Base-by-base conservation (phyloP, 305 asterid genomes). In the Solanum hybrid region DNA sequence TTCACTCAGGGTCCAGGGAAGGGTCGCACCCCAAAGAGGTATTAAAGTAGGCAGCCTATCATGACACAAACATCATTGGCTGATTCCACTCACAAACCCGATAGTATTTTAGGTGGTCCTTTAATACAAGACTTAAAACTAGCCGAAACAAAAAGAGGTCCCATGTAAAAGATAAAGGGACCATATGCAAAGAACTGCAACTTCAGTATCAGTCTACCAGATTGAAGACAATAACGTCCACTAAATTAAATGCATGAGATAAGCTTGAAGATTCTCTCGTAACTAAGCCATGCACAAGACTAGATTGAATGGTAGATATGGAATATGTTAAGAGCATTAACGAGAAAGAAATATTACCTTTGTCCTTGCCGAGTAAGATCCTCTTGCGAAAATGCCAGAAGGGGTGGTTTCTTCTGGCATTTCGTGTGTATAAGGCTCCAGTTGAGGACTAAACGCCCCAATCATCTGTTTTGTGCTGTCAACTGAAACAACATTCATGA, bases 341-440 rank as follows among this genome's bases (percentile, higher is more conserved):
- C 6, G 29, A 84, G 73, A 82, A 4, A 60, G n/a, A 17, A 17
- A 6, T 34, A 36, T 86, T 60, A 95, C 98, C 96, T 93, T 96
- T 56, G 98, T 88, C 94, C 91, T 93, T 26, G 98, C 97, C 6
- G 97, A 37, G 90, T 96, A 96, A 24, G 97, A 93, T 78, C 98
- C 98, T 91, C 98, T 91, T 4, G 98, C 98, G 85, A 96, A 96
- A 31, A 94, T 93, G 84, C 98, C 98, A 86, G 98, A 89, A 45
- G 98, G 98, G 79, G 98, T 96, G 4, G 94, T 92, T 56, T 96
- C 98, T 89, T 96, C 97, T 4, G 94, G 93, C 98, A 96, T 94
- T 89, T 92, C 95, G 60, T 96, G 97, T 17, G 91, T 91, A 76
- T 94, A 96, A 7, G 97, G 94, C 91, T 95, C 98, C 9, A 90